Base-by-base conservation (phyloP, 208 protist species). In the Strigomonas culicis region DNA sequence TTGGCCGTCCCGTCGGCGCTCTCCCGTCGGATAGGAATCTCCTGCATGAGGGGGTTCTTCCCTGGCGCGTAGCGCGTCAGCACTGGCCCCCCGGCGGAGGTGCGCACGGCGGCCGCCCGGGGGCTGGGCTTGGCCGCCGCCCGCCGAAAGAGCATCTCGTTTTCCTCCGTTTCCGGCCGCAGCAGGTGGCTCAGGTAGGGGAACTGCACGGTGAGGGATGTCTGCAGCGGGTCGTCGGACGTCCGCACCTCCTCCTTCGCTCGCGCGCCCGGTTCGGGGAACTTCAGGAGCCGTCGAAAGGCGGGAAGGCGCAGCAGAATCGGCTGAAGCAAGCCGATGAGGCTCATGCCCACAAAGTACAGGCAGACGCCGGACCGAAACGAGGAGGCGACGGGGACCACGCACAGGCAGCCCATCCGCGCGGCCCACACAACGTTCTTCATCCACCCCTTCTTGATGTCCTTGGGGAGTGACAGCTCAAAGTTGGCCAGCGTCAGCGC, bases 311-410 rank as follows among this genome's bases (percentile, higher is more conserved):
- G 78, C 53, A 96, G 58, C 19, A 94, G 77, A 34, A 91, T 28
- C 15, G 91, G 88, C 63, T 94, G 91, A 47, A 94, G 59, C 31
- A 96, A 66, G 25, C 91, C 91, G 11, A 79, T 74, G 6, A 86
- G 50, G 59, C 79, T 92, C 84, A 96, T 92, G 44, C 91, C 88
- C 15, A 96, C 39, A 56, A 89, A 88, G 72, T 91, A 96, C n/a
- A 96, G 82, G 31, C 80, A 87, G 28, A 96, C 90, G 0, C 90
- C 90, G 17, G 83, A 53, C 49, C 81, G 83, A 53, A 96, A 85
- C 11, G 70, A 75, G 36, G 75, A 47, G 24, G 75, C 66, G 10
- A 86, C 83, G 1, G 85, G 84, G 15, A 90, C 52, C 41, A 84
- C 67, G 70, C 80, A 91, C 28, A 92, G 66, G 63, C 82, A 91